Conservation (phyloP, 371 early-diverging fungal species). For the Basidiobolus meristosporus region DNA sequence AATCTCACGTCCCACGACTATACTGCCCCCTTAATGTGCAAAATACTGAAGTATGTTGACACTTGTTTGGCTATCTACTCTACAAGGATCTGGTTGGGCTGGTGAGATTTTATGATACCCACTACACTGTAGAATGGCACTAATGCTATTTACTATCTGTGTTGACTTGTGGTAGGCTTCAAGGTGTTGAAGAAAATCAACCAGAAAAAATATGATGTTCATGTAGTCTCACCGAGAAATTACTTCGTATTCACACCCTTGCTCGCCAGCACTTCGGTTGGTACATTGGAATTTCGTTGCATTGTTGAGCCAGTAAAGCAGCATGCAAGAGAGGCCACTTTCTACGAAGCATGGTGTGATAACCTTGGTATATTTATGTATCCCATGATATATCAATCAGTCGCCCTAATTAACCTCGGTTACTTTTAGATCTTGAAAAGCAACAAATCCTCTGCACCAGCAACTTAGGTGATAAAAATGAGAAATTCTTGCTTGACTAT, state of each 20-base stretch:
- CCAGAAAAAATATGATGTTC: constrained; percentile 55
- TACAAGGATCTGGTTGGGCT: constrained; percentile 50
- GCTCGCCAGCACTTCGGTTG: constrained; percentile 60
- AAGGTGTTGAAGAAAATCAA: constrained; percentile 48
- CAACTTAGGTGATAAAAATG: constrained; percentile 8
- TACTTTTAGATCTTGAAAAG: constrained; percentile 17
- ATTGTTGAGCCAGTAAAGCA: constrained; percentile 51
- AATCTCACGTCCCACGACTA: too few species aligned
- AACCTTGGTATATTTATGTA: constrained; percentile 12
- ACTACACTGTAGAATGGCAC: constrained; percentile 1
- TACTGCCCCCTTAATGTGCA: too few species aligned
- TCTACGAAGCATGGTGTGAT: constrained; percentile 45
- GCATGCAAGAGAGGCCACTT: constrained; percentile 29
- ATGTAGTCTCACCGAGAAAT: constrained; percentile 70
- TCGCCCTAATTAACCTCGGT: too few species aligned
- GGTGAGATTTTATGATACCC: constrained; percentile 9
- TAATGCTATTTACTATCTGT: constrained; percentile 3
- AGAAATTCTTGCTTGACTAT: constrained; percentile 24
- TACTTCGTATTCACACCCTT: constrained; percentile 83
- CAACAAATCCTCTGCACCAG: constrained; percentile 14
- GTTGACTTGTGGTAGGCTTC: constrained; percentile 2
- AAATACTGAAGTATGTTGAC: too few species aligned
- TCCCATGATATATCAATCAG: too few species aligned
- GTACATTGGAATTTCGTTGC: constrained; percentile 68
- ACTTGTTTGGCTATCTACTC: constrained; percentile 19